Percentiles rank a stretch among this genome's conserved stretches.
phyloP scores from a whole-genome alignment of 257 asterid genomes.

The Ilex asprella region DNA sequence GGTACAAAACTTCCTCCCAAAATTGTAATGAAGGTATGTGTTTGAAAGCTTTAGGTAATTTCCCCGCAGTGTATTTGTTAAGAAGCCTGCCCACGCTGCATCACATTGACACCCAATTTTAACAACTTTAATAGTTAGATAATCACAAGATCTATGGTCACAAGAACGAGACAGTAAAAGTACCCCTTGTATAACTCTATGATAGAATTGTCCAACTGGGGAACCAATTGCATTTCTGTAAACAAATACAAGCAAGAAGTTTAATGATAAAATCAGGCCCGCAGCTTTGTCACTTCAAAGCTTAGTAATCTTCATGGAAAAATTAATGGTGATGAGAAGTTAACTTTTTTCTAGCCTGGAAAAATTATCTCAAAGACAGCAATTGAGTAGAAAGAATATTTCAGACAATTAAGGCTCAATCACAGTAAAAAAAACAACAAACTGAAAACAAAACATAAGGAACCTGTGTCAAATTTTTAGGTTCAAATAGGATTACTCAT shows the following conservation, averaged over 20 bases:
- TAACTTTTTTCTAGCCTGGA: background rate
- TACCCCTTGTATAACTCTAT: conserved; percentile 89
- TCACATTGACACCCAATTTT: conserved; percentile 1
- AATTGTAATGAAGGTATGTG: conserved; percentile 64
- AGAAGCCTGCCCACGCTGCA: conserved; percentile 79
- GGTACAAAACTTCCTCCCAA: conserved; percentile 82
- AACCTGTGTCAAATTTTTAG: background rate
- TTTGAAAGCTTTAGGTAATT: conserved; percentile 88
- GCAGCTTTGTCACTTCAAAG: background rate
- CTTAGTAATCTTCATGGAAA: background rate
- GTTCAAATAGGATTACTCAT: background rate
- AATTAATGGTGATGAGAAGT: background rate
- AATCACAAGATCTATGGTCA: background rate
- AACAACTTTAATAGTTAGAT: background rate
- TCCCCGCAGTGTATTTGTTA: conserved; percentile 73
- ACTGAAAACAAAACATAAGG: background rate
- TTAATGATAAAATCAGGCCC: background rate
- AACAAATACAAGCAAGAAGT: conserved; percentile 2
- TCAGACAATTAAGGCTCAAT: background rate
- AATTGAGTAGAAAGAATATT: background rate
- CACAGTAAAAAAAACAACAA: background rate
- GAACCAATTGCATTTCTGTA: conserved; percentile 53
- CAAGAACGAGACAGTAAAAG: conserved; percentile 1
- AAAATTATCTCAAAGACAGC: background rate
- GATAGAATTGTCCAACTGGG: conserved; percentile 68